Base-by-base conservation (phyloP, 2,329 filamentous ascomycete species). In the Botryosphaeria agaves region DNA sequence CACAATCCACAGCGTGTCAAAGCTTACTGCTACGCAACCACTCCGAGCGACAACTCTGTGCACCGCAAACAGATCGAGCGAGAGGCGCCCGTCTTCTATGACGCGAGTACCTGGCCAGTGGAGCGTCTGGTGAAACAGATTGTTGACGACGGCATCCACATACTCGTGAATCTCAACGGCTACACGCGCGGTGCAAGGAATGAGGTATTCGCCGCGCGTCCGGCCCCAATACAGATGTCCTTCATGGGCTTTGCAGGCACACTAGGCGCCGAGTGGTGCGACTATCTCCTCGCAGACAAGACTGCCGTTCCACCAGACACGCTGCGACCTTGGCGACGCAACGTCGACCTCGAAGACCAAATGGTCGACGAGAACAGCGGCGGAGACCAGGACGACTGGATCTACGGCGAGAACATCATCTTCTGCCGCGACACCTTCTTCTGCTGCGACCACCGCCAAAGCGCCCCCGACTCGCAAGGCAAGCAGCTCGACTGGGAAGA, bases 191-290 rank as follows among this genome's bases (percentile, higher is more conserved):
- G 89, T 18, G 89, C 89, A n/a, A 73, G 85, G 15, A 98, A 98
- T 43, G 89, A 98, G 48, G 77, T 98, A 3, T 98, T 98, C 51
- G 89, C 89, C 14, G 89, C 89, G 14, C 73, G 91, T 16, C 83
- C 89, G 11, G 84, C 85, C 2, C 89, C 89, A 0, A 83, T 98
- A 26, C 89, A 98, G 41, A 98, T 98, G 89, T 93, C 89, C 0
- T 98, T 98, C 46, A 98, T 98, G 89, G 89, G 89, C 0, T 98
- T 98, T 49, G 89, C 89, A 0, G 89, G 89, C 7, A 94, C 87
- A 0, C 61, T 98, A 1, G 89, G 89, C 5, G 89, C 89, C 3
- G 89, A 98, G 49, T 98, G 89, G 89, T 98, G 89, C 43, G 89
- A 98, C 50, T 98, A 98, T 46, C 74, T 98, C 11, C 68, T 95